Base-by-base conservation (phyloP, 768 basidiomycete genomes). In the Suillus placidus region DNA sequence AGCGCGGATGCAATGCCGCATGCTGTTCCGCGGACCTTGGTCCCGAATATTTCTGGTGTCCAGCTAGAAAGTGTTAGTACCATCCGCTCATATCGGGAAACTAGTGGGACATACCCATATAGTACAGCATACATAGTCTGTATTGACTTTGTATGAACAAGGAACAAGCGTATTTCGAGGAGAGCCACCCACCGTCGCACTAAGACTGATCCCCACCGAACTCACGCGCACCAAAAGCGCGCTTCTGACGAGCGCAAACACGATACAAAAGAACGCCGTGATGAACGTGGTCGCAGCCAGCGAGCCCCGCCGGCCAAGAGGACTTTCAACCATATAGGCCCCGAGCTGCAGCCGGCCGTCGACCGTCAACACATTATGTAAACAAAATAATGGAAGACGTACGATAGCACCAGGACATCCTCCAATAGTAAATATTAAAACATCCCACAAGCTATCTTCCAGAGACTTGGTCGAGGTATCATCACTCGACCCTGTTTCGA, bases 1-100 rank as follows among this genome's bases (percentile, higher is more conserved):
- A 96, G 76, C 12, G 93, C 94, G 4, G 92, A 93, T 0, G 94
- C 94, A 61, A 92, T 90, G 1, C 94, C 94, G 71, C 91, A 90
- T 0, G 94, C 95, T 0, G 94, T 94, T 34, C 95, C 94, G 57
- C 94, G 87, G 3, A 95, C 91, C 80, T 88, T 87, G 0, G 93
- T 93, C 0, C 85, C 88, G 71, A 96, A 95, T 16, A 94, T 90
- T 76, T 93, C 92, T 4, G 94, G 94, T 0, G 94, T 94, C 90
- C 92, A 93, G 4, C 83, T 81, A 63, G 42, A 69, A 49, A n/a
- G 68, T 3, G 3, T 51, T 4, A 51, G 23, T 51, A 26, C 20
- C 49, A 26, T 40, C 32, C n/a, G 5, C 57, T 58, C 38, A 5
- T 26, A 58, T 18, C 38, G 5, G 4, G 37, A 58, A 40, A 26